These are phyloP conservation scores for Acacia concinna DNA, from an alignment of 331 rosid species.

Conservation along the genomic window DNA sequence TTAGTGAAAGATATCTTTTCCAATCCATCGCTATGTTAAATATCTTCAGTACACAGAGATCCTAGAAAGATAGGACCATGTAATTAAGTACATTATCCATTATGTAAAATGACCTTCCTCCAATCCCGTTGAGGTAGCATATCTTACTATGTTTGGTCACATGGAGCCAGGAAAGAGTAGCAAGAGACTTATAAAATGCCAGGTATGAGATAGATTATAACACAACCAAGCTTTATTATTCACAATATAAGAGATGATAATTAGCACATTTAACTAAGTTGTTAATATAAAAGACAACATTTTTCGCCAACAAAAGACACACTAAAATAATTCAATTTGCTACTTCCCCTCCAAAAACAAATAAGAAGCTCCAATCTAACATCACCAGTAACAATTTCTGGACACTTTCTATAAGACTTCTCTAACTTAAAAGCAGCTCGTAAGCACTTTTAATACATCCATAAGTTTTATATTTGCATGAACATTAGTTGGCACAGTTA, in stretches of 20 bases:
- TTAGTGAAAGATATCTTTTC: neutral
- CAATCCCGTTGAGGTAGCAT: neutral
- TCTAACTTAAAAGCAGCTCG: slow-evolving; percentile 1
- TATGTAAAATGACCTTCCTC: neutral
- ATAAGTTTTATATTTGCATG: neutral
- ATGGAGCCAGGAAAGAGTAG: neutral
- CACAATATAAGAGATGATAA: slow-evolving; percentile 6
- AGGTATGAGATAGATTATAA: neutral
- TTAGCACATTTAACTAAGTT: neutral
- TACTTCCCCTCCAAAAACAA: no score
- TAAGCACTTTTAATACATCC: neutral
- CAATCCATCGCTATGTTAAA: neutral
- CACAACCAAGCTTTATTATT: neutral
- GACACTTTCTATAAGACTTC: neutral
- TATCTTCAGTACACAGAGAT: neutral
- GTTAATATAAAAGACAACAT: neutral
- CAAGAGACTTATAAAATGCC: slow-evolving; percentile 14
- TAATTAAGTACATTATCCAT: neutral
- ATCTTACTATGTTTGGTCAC: neutral
- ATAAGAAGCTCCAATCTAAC: neutral
- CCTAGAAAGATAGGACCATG: neutral
- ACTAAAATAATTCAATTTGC: neutral
- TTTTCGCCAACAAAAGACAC: neutral
- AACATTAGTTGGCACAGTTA: neutral
- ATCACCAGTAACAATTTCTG: neutral